Conservation (phyloP, 164 flowering plant species). For the Liquidambar formosana region DNA sequence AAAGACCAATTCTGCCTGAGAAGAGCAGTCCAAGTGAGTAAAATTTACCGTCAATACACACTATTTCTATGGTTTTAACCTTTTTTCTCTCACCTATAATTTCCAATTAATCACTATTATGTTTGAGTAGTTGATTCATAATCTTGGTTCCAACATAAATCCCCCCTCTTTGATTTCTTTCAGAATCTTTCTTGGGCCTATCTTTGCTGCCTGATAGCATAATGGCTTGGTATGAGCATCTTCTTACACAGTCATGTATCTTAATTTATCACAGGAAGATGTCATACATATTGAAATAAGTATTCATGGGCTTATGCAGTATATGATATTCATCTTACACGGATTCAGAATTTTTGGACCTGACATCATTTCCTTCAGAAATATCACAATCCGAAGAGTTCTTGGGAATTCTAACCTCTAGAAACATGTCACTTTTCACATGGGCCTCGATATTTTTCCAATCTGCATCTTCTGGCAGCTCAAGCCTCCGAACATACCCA, state of each 20-base stretch:
- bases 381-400: constrained; percentile 16
- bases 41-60: too few relatives aligned
- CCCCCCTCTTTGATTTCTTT: too few relatives aligned
- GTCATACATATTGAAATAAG: not conserved
- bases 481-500: constrained; percentile 80
- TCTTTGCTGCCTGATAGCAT: not conserved
- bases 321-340: not conserved
- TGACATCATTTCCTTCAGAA: constrained; percentile 23
- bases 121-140: too few relatives aligned
- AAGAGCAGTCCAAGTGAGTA: too few relatives aligned
- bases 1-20: too few relatives aligned
- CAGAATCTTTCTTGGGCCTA: too few relatives aligned
- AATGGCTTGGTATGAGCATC: not conserved
- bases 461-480: constrained; percentile 76
- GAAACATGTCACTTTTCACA: constrained; percentile 34
- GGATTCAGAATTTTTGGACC: constrained; percentile 12
- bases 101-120: too few relatives aligned
- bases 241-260: not conserved
- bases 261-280: not conserved
- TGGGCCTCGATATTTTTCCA: constrained; percentile 56
- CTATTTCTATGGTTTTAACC: too few relatives aligned
- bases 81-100: too few relatives aligned
- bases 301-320: not conserved
- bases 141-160: too few relatives aligned
- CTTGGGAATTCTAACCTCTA: constrained; percentile 74